These are phyloP conservation scores for Schrenkiella parvula DNA, from an alignment of 345 rosid genomes.

Conservation along the genomic window DNA sequence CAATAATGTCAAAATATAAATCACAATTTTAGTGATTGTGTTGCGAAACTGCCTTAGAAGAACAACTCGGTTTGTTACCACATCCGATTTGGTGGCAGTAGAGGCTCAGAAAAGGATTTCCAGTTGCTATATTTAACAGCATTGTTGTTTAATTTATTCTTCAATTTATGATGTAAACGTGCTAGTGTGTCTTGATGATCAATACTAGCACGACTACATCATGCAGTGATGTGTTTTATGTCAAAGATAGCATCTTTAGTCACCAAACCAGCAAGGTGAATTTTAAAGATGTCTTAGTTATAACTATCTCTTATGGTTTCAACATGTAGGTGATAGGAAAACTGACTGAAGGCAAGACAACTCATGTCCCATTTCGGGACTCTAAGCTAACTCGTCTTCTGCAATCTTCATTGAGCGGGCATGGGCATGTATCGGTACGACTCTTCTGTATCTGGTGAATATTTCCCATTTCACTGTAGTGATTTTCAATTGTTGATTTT, in stretches of 20 bases:
- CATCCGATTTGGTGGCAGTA: not conserved
- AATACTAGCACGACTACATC: too few species aligned
- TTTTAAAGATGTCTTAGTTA: not conserved
- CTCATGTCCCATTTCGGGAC: constrained; percentile 98
- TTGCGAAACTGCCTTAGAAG: not conserved
- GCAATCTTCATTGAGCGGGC: constrained; percentile 96
- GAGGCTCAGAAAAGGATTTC: constrained; percentile 2
- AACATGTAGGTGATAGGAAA: constrained; percentile 87
- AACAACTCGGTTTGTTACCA: constrained; percentile 1
- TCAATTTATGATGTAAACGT: not conserved
- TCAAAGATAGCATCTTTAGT: constrained; percentile 6
- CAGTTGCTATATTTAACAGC: not conserved
- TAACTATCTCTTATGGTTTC: constrained; percentile 23
- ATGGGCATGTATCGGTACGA: constrained; percentile 98
- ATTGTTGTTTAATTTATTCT: not conserved
- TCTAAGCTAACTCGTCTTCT: constrained; percentile 98
- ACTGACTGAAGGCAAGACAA: constrained; percentile 95
- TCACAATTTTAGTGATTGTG: not conserved
- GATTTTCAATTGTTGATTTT: not conserved
- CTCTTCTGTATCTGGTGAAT: constrained; percentile 22
- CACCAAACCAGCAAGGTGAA: not conserved
- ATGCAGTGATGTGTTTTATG: too few species aligned
- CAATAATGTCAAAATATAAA: not conserved
- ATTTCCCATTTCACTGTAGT: not conserved
- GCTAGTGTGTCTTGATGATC: constrained; percentile 1